Percentiles rank a stretch among this genome's conserved stretches.
Conservation (phyloP, 371 early-diverging fungal genomes). For the Umbelopsis sp. region DNA sequence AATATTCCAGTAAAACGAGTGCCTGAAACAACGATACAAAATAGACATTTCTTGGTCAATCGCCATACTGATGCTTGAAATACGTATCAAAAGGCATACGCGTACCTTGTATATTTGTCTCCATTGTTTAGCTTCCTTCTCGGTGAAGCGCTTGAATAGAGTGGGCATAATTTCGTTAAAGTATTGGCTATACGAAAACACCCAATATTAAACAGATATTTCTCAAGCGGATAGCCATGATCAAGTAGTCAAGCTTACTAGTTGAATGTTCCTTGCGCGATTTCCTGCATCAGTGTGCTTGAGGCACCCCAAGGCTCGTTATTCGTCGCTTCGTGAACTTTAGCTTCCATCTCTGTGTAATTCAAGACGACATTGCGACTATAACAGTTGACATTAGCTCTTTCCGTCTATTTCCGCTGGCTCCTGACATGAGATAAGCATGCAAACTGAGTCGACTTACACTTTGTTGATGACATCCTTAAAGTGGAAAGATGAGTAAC, state of each 20-base stretch:
- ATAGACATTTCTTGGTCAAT: background rate
- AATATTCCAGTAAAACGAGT: constrained; percentile 89
- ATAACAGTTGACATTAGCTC: background rate
- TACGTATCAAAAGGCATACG: background rate
- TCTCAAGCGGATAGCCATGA: background rate
- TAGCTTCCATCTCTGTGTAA: constrained; percentile 87
- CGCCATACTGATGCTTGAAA: background rate
- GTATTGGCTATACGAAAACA: constrained; percentile 61
- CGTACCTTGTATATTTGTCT: constrained; percentile 92
- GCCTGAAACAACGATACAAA: constrained; percentile 51
- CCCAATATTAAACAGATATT: background rate
- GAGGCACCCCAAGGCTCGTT: constrained; percentile 93
- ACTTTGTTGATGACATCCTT: constrained; percentile 73
- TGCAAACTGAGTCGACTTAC: constrained; percentile 32
- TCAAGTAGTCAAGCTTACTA: constrained; percentile 57
- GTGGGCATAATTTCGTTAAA: constrained; percentile 95
- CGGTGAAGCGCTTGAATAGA: constrained; percentile 85
- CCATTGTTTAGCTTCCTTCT: constrained; percentile 87
- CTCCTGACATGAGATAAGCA: too few species aligned
- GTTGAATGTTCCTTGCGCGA: constrained; percentile 83
- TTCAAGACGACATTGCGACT: constrained; percentile 81
- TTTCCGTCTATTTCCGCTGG: background rate
- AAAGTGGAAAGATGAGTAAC: background rate
- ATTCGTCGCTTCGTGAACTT: constrained; percentile 86
- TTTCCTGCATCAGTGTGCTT: constrained; percentile 88